These are phyloP conservation scores for Beauveria sp. DNA, from an alignment of 2,329 filamentous ascomycete genomes.

Conservation along the genomic window DNA sequence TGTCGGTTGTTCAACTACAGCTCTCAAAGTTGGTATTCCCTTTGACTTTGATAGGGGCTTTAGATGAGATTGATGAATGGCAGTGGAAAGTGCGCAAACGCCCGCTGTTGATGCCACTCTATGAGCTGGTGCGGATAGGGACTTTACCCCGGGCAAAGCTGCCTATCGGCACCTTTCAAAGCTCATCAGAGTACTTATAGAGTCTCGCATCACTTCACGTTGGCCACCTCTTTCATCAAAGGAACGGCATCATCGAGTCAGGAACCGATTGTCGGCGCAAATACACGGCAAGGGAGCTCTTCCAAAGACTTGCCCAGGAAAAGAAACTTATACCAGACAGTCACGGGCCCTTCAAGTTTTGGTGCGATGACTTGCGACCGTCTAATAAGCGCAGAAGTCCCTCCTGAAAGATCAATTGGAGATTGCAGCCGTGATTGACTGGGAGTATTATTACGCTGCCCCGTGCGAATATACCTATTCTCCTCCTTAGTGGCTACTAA, in stretches of 20 bases:
- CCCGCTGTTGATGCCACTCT: not conserved
- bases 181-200: not conserved
- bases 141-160: not conserved
- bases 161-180: not conserved
- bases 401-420: not conserved
- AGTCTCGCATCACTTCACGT: not conserved
- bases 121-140: not conserved
- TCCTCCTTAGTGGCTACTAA: slow-evolving; percentile 3
- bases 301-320: not conserved
- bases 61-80: not conserved
- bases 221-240: not conserved
- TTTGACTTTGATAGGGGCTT: not conserved
- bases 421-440: not conserved
- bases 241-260: not conserved
- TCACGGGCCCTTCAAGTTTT: not conserved
- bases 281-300: not conserved
- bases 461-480: not conserved
- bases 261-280: not conserved
- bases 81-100: not conserved
- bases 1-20: slow-evolving; percentile 2
- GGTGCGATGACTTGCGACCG: not conserved
- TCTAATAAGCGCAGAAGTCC: not conserved
- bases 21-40: not conserved
- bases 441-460: not conserved
- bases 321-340: not conserved